phyloP scores from a whole-genome alignment of 2,329 filamentous ascomycete genomes.

The Dothideomycetes sp. region DNA sequence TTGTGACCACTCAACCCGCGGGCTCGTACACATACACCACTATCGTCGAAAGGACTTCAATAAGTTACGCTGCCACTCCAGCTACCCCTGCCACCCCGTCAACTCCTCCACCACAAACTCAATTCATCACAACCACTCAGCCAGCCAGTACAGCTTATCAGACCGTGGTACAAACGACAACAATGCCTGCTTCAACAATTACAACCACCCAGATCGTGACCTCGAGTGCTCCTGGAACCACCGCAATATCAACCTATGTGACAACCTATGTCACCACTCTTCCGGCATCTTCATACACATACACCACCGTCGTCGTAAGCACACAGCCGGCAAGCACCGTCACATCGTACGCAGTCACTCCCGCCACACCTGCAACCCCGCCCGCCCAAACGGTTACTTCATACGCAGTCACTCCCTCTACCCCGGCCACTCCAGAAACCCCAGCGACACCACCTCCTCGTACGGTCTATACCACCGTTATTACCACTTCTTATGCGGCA shows the following conservation, averaged over 20 bases:
- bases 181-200: background rate
- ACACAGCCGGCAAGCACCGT: background rate
- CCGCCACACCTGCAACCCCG: too few relatives aligned
- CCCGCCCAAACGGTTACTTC: too few relatives aligned
- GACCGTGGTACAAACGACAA: too few relatives aligned
- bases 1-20: background rate
- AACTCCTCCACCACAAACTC: too few relatives aligned
- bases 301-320: background rate
- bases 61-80: background rate
- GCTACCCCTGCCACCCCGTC: too few relatives aligned
- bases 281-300: background rate
- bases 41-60: background rate
- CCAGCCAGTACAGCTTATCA: too few relatives aligned
- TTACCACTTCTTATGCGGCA: too few relatives aligned
- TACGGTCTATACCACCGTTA: too few relatives aligned
- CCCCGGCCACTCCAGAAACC: too few relatives aligned
- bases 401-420: too few relatives aligned
- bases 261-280: background rate
- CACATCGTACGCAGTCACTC: background rate
- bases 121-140: too few relatives aligned
- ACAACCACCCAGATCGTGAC: background rate
- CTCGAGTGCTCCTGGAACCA: background rate
- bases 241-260: background rate
- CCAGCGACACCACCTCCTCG: too few relatives aligned
- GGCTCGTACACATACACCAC: background rate